These are phyloP conservation scores for Annulohypoxylon bovei DNA, from an alignment of 495 filamentous ascomycete species.

Conservation along the genomic window DNA sequence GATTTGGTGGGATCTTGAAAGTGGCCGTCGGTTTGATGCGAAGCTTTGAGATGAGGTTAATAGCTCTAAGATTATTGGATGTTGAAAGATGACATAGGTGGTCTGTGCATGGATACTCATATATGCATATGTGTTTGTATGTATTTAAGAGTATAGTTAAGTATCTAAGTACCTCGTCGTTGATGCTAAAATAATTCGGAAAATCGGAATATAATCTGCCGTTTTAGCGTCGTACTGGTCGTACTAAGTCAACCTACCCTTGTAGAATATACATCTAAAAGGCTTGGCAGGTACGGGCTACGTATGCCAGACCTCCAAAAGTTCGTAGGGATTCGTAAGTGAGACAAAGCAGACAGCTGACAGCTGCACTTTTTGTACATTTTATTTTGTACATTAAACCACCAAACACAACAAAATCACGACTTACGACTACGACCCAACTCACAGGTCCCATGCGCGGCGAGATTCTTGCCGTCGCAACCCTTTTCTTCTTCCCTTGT, in stretches of 20 bases:
- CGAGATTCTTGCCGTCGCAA: conserved; percentile 41
- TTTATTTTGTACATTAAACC: neutral
- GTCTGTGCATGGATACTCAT: conserved; percentile 3
- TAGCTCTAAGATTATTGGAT: conserved; percentile 23
- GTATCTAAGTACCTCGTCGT: neutral
- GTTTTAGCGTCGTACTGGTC: conserved; percentile 6
- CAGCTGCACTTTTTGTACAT: neutral
- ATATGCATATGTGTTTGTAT: neutral
- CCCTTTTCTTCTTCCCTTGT: conserved; percentile 41
- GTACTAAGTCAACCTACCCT: conserved; percentile 13
- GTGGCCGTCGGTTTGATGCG: conserved; percentile 4
- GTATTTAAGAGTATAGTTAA: neutral
- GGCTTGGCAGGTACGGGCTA: conserved; percentile 50
- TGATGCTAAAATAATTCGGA: neutral
- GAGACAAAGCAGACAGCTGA: conserved; percentile 19
- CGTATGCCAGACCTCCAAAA: conserved; percentile 47
- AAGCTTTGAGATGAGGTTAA: conserved; percentile 9
- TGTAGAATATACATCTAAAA: conserved; percentile 6
- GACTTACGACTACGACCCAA: neutral
- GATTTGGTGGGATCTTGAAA: conserved; percentile 18
- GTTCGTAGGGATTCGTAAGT: conserved; percentile 9
- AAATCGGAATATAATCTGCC: conserved; percentile 16
- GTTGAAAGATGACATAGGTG: neutral
- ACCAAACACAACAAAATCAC: neutral
- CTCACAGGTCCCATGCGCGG: conserved; percentile 42